These are phyloP conservation scores for Knoxia roxburghii DNA, from an alignment of 257 asterid species.

Conservation along the genomic window DNA sequence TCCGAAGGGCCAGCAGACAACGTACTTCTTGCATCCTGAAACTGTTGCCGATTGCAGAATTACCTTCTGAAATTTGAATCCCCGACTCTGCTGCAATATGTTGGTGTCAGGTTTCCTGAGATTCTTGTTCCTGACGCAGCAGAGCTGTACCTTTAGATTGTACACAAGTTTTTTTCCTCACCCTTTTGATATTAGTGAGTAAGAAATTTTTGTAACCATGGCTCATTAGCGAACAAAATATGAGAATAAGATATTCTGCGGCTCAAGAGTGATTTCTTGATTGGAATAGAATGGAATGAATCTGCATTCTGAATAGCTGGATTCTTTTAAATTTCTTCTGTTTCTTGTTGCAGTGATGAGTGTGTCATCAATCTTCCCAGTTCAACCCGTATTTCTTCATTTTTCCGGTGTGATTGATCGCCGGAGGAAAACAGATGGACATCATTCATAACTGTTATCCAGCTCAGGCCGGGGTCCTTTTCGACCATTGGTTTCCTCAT, in stretches of 20 bases:
- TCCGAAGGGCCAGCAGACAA: background rate
- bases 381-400: slow-evolving; percentile 33
- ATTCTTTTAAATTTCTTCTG: slow-evolving; percentile 16
- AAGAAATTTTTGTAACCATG: background rate
- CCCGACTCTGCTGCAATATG: slow-evolving; percentile 4
- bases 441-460: slow-evolving; percentile 48
- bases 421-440: slow-evolving; percentile 49
- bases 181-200: background rate
- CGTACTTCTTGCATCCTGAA: background rate
- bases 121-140: slow-evolving; percentile 1
- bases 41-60: background rate
- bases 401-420: slow-evolving; percentile 38
- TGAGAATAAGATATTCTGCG: background rate
- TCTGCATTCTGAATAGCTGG: background rate
- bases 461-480: slow-evolving; percentile 73
- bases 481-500: slow-evolving; percentile 34
- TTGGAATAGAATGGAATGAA: background rate
- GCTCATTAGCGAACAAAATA: background rate
- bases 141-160: slow-evolving; percentile 4
- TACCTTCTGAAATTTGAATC: background rate
- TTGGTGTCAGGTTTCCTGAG: slow-evolving; percentile 3
- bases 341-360: slow-evolving; percentile 18
- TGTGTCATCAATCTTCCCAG: slow-evolving; percentile 38
- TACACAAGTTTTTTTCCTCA: slow-evolving; percentile 4
- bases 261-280: background rate